Evolutionary conservation across 2,329 filamentous ascomycete genomes (phyloP).

Genomic region (Neofusicoccum parvum): DNA sequence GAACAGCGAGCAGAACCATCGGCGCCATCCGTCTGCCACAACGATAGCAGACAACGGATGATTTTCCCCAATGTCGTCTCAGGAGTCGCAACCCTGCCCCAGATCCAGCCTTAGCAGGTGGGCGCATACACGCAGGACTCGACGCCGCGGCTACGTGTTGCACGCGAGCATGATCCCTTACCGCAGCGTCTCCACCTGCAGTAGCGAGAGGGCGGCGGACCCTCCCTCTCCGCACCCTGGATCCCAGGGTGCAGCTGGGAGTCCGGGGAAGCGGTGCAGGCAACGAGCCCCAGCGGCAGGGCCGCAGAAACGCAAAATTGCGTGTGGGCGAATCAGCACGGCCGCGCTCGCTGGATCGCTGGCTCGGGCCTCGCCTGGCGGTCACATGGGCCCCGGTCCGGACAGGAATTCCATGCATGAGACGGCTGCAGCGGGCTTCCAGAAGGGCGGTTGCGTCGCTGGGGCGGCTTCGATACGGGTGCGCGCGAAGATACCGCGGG

Average conservation of each 20-base stretch:
- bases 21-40: constrained; percentile 1
- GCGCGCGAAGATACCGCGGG: constrained; percentile 3
- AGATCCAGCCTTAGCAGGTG: not conserved
- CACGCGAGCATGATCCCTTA: constrained; percentile 12
- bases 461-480: not conserved
- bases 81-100: constrained; percentile 4
- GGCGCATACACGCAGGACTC: not conserved
- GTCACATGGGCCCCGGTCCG: not conserved
- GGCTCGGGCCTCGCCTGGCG: constrained; percentile 4
- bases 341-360: not conserved
- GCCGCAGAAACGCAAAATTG: not conserved
- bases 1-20: not conserved
- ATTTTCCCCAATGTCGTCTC: not conserved
- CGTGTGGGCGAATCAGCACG: not conserved
- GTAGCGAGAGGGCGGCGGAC: not conserved
- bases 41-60: constrained; percentile 8
- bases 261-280: constrained; percentile 6
- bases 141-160: not conserved
- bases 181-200: not conserved
- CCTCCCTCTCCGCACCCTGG: constrained; percentile 2
- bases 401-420: constrained; percentile 4
- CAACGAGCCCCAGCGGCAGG: not conserved
- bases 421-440: not conserved
- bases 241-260: not conserved
- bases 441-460: not conserved